Base-by-base conservation (phyloP, 2,329 filamentous ascomycete genomes). In the Arthrobotrys pseudoclavata region DNA sequence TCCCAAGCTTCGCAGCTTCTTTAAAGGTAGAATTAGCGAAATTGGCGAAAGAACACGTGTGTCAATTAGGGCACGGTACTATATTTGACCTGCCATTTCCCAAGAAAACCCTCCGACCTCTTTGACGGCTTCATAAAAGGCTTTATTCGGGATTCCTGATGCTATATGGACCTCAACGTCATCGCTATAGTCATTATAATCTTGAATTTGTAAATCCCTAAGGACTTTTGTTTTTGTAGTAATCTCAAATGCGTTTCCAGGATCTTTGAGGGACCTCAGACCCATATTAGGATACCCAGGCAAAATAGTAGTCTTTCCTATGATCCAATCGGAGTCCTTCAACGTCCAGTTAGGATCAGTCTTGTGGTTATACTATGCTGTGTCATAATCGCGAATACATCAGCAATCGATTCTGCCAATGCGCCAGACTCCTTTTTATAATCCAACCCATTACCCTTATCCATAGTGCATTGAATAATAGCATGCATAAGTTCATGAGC, bases 401-500 rank as follows among this genome's bases (percentile, higher is more conserved):
- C 50, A 5, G 50, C 50, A 12, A 53, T 29, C 9, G 50, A 53
- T 12, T 53, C 50, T 4, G 24, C 15, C 4, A 53, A 12, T 10
- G 50, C 50, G 4, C 50, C 50, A 26, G 50, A 29, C 50, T 53
- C 50, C 18, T 9, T 12, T 31, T 18, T 10, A 29, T 53, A 53
- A 29, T 53, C 15, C 5, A 53, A 20, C 1, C 50, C 50, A 29
- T 18, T 15, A 9, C 50, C 50, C 24, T 29, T 6, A 29, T n/a
- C 50, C 5, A 53, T 13, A 22, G 50, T 53, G 24, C 26, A 53
- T 4, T 53, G 50, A 34, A 29, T 53, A 2, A 53, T 13, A 7
- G 50, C 13, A 34, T 53, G 50, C 50, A 53, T 53, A 18, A 53
- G 50, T 18, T 53, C 50, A 31, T 53, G 50, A 12, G 50, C 24